Evolutionary conservation across 202 grass and related monocot species (phyloP).

Genomic region (Bolboschoenoplectus hybrid): DNA sequence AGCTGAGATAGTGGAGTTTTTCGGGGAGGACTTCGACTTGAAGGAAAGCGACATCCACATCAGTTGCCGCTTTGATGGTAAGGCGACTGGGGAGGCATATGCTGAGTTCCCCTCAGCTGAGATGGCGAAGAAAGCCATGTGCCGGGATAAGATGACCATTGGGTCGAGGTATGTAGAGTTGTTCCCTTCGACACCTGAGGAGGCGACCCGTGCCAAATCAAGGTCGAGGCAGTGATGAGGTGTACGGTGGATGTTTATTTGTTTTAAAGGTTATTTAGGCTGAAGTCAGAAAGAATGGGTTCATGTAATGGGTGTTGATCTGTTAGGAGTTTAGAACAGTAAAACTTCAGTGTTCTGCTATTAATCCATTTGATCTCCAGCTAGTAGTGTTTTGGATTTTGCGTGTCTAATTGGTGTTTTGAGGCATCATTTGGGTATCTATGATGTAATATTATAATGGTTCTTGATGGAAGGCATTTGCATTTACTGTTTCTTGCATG

Average conservation of each 20-base stretch:
- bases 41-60: constrained; percentile 77
- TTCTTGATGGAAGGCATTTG: background rate
- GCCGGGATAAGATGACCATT: constrained; percentile 95
- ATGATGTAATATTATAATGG: background rate
- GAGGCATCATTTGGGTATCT: background rate
- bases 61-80: constrained; percentile 65
- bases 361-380: constrained; percentile 1
- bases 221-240: constrained; percentile 57
- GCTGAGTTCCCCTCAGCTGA: constrained; percentile 80
- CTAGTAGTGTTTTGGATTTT: background rate
- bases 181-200: constrained; percentile 73
- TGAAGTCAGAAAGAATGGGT: background rate
- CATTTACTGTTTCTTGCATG: background rate
- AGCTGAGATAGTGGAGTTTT: constrained; percentile 84
- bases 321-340: constrained; percentile 16
- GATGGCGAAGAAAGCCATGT: constrained; percentile 80
- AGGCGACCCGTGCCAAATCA: constrained; percentile 59
- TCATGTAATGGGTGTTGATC: constrained; percentile 11
- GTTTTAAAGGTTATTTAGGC: background rate
- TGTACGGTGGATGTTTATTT: constrained; percentile 14
- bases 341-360: background rate
- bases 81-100: constrained; percentile 76
- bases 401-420: background rate
- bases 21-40: constrained; percentile 66
- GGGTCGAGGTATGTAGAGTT: constrained; percentile 85